Evolutionary conservation across 2,329 filamentous ascomycete genomes (phyloP), one percentile per base, ranked within the genome.

Genomic region (Sporothrix variecibatus): DNA sequence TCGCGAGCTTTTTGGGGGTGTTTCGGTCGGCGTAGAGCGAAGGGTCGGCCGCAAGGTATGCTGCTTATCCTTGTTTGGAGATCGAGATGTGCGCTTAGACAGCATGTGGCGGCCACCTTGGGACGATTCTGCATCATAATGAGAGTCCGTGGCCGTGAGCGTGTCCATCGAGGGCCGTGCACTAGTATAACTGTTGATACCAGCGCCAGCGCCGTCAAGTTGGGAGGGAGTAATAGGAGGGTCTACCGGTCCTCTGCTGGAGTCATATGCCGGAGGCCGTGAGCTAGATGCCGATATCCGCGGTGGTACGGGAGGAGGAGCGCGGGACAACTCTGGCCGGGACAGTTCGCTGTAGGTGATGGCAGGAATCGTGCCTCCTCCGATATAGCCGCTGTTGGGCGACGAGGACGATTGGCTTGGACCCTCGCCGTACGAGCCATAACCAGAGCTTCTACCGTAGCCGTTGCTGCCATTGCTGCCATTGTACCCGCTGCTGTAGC

Each of bases 331-430:
- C 26, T 75, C 70, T 17, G 75, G 92, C 73, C 91, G 90, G n/a
- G 93, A 92, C n/a, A 97, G 85, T 78, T 97, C 92, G 4, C 90
- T 88, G 80, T 97, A 97, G 75, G 87, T 91, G 68, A 95, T 89
- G 8, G 93, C 92, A 65, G 93, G 94, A 76, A 97, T 91, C 1
- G 93, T 96, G 15, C 94, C 93, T 76, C 91, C 88, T 56, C 93
- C 94, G 78, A 97, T 92, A 86, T 90, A 95, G 3, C 89, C 90
- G 62, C 62, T 70, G 62, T 15, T 49, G 20, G 73, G 62, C 4
- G 64, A 46, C 53, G 71, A 31, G 3, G 73, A 64, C 1, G 56
- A 17, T 1, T 70, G 72, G 38, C n/a, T 64, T 8, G 67, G 12
- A 1, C 56, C 31, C 15, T 60, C 34, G 3, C 60, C 60, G 34